Evolutionary conservation across 2,329 filamentous ascomycete species (phyloP), one percentile per base, ranked within the genome.

Genomic region (Botryotinia calthae): DNA sequence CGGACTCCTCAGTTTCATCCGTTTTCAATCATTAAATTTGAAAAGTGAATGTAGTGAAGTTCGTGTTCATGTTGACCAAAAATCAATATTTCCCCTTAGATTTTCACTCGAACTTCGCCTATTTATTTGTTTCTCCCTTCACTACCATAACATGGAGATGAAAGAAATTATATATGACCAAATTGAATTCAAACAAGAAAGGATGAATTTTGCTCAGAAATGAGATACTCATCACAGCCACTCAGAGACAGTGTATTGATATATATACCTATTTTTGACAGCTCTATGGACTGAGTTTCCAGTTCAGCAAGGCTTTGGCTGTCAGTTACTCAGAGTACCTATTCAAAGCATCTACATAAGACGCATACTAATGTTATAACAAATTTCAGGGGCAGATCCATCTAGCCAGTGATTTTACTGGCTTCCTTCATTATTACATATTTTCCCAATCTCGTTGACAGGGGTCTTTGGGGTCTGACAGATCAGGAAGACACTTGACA

Each of bases 361-460:
- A 12, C 16, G 14, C 14, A 1, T 54, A 54, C 51, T 8, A 28
- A 25, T 7, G 7, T 8, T 28, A 6, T 54, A 54, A 14, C 10
- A 28, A 3, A 14, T 16, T 1, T 54, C 16, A 8, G 25, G n/a
- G 25, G n/a, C 1, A 28, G 2, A 28, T n/a, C 5, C 25, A 16
- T 54, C 51, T n/a, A 7, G 51, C 12, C n/a, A 28, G 5, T 18
- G 51, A 8, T 56, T 25, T 18, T 12, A 18, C 14, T 18, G 14
- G n/a, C 1, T 28, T 56, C 28, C 6, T 28, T 9, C 25, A 28
- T 28, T 18, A 0, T 18, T 0, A 8, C 2, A 2, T 56, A 28
- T 28, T 28, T 56, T 56, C n/a, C 7, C 34, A 37, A 37, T 37
- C 34, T 37, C 1, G 34, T 34, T 34, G 34, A 34, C 3, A 34